Evolutionary conservation across 495 filamentous ascomycete species (phyloP).

Genomic region (Antarctomyces pellizariae): DNA sequence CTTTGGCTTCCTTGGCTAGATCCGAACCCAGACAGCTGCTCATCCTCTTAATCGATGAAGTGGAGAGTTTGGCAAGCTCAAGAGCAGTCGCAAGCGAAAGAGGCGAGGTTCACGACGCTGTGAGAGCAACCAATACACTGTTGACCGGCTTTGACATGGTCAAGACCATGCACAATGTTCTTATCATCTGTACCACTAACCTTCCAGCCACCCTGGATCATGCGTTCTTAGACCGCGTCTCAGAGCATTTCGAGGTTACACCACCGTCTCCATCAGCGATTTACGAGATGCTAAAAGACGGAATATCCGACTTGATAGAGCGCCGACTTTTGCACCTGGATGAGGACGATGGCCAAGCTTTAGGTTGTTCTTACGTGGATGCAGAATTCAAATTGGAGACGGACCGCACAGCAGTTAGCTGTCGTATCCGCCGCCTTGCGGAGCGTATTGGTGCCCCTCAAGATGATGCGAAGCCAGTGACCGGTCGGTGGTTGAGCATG

Average conservation of each 20-base stretch:
- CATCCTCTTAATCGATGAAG: conserved; percentile 28
- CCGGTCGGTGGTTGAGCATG: no score
- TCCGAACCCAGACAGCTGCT: conserved; percentile 19
- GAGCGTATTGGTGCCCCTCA: no score
- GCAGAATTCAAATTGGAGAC: no score
- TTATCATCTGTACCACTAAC: conserved; percentile 30
- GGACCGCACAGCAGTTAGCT: no score
- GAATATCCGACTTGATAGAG: conserved; percentile 7
- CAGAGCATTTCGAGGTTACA: conserved; percentile 21
- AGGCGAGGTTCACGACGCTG: conserved; percentile 18
- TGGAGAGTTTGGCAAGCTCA: conserved; percentile 25
- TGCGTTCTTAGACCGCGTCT: conserved; percentile 28
- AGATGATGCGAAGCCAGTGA: no score
- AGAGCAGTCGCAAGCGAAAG: conserved; percentile 15
- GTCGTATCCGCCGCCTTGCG: no score
- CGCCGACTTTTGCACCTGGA: no score
- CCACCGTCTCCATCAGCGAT: conserved; percentile 14
- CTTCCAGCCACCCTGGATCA: conserved; percentile 19
- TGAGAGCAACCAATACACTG: conserved; percentile 20
- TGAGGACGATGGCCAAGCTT: no score
- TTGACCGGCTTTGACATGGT: conserved; percentile 18
- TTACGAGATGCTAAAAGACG: conserved; percentile 20
- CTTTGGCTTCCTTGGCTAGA: conserved; percentile 17
- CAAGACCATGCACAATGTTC: conserved; percentile 18
- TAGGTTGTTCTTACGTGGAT: no score